phyloP scores from a whole-genome alignment of 805 yeast species.

The Barnettozyma botsteinii region DNA sequence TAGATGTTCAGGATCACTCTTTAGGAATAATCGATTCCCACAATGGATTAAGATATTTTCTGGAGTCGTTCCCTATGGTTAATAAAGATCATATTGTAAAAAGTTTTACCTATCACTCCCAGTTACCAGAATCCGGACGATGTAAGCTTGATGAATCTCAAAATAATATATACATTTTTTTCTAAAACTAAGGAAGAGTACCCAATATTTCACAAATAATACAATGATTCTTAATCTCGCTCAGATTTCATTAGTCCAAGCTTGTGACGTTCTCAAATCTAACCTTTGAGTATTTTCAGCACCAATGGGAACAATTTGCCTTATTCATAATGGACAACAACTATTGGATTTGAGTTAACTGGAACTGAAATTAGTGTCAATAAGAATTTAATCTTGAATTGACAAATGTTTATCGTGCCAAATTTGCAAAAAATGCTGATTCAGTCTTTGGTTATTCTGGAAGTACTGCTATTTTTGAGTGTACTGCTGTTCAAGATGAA shows the following conservation, averaged over 20 bases:
- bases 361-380: constrained; percentile 20
- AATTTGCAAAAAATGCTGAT: constrained; percentile 22
- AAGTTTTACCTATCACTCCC: no score
- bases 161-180: no score
- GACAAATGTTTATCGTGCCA: constrained; percentile 30
- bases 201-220: no score
- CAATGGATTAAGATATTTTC: no score
- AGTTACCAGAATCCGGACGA: no score
- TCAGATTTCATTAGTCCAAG: neutral
- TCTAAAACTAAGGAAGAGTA: no score
- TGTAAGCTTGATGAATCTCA: no score
- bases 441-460: constrained; percentile 20
- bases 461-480: constrained; percentile 25
- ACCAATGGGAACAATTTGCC: constrained; percentile 19
- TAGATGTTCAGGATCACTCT: no score
- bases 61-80: no score
- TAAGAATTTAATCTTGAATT: constrained; percentile 21
- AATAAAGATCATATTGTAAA: no score
- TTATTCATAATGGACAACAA: constrained; percentile 29
- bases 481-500: constrained; percentile 24
- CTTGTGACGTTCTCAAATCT: neutral
- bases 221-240: neutral
- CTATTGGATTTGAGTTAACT: constrained; percentile 24
- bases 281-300: neutral
- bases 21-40: no score